phyloP scores from a whole-genome alignment of 2,329 filamentous ascomycete species.

The Aspergillus candidus region DNA sequence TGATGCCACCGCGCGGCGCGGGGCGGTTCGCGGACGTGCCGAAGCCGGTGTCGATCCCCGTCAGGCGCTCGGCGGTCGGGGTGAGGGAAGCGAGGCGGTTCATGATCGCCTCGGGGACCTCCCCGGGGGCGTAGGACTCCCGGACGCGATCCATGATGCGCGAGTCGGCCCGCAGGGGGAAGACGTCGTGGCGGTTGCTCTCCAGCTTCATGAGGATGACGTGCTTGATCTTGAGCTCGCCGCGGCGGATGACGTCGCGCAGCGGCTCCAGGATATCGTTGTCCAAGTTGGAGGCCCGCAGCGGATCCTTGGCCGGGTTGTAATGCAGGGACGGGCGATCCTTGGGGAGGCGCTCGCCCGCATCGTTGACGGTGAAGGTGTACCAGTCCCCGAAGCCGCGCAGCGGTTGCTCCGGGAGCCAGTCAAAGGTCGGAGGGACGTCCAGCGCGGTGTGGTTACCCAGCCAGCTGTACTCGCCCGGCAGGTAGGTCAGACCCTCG shows the following conservation, averaged over 20 bases:
- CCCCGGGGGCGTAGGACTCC: conserved; percentile 26
- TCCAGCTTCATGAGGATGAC: conserved; percentile 39
- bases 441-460: conserved; percentile 13
- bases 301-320: conserved; percentile 30
- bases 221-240: conserved; percentile 36
- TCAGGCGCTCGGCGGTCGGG: conserved; percentile 19
- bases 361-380: conserved; percentile 1
- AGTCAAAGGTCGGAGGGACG: conserved; percentile 12
- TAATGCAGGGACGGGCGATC: conserved; percentile 20
- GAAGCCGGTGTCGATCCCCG: conserved; percentile 17
- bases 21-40: conserved; percentile 4
- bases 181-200: conserved; percentile 42
- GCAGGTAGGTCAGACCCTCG: conserved; percentile 9
- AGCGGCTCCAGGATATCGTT: conserved; percentile 21
- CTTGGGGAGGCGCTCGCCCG: background rate
- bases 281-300: conserved; percentile 36
- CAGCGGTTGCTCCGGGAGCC: conserved; percentile 12
- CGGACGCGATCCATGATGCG: conserved; percentile 29
- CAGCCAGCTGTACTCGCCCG: conserved; percentile 10
- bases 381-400: conserved; percentile 20
- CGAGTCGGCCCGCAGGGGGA: conserved; percentile 36
- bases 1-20: conserved; percentile 34
- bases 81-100: conserved; percentile 20
- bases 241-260: conserved; percentile 14
- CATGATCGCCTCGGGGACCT: conserved; percentile 27